These are phyloP conservation scores for Podaxis sp. DNA, from an alignment of 768 basidiomycete species.

Conservation along the genomic window DNA sequence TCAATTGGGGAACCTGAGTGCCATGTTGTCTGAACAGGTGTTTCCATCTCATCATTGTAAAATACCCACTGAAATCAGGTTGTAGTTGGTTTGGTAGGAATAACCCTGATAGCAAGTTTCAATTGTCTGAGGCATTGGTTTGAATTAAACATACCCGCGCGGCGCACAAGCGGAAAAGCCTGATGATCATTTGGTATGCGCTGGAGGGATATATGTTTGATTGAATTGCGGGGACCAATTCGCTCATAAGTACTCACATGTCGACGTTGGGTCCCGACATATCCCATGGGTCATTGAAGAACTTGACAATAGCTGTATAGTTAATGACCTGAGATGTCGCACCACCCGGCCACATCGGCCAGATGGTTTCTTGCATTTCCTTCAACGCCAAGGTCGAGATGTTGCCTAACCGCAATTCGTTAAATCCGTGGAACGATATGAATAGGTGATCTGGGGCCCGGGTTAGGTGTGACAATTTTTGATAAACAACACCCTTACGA, in stretches of 20 bases:
- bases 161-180: conserved; percentile 61
- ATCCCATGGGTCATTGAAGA: conserved; percentile 69
- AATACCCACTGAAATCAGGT: conserved; percentile 47
- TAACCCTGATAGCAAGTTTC: conserved; percentile 52
- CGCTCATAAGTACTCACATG: conserved; percentile 39
- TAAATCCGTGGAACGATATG: conserved; percentile 64
- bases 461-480: background rate
- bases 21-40: conserved; percentile 16
- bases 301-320: conserved; percentile 52
- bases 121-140: conserved; percentile 12
- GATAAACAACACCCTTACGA: conserved; percentile 1
- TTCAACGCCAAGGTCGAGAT: conserved; percentile 49
- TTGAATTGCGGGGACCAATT: background rate
- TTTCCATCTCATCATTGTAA: background rate
- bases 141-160: conserved; percentile 43
- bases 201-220: conserved; percentile 23
- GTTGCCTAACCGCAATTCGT: conserved; percentile 61
- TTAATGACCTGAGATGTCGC: conserved; percentile 44
- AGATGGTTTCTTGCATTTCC: conserved; percentile 56
- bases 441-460: conserved; percentile 65
- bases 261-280: conserved; percentile 51
- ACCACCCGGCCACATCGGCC: conserved; percentile 71
- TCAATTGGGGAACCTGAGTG: conserved; percentile 57
- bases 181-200: conserved; percentile 59
- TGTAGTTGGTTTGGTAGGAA: conserved; percentile 63